Evolutionary conservation across 2,329 filamentous ascomycete species (phyloP), one percentile per base, ranked within the genome.

Genomic region (Chaetomium globosum): DNA sequence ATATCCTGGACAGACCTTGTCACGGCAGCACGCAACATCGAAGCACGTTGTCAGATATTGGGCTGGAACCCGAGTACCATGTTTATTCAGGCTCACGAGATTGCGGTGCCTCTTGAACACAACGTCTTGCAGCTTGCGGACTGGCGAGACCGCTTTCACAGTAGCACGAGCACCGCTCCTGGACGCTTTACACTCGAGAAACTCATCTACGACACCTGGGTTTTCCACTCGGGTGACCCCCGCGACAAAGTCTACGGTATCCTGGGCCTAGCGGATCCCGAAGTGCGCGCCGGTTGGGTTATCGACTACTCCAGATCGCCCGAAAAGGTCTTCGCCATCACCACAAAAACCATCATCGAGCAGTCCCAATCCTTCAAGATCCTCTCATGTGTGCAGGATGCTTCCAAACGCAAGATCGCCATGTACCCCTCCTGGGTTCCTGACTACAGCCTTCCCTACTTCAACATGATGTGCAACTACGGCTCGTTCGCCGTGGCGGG

Each of bases 221-320:
- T 65, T 12, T 68, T 68, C 53, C 26, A 39, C 7, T 59, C 66
- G 6, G 63, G 56, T 12, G 61, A 64, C 9, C 66, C 66, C 8
- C 60, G 63, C 16, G 66, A 68, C 49, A 68, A 68, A 51, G 19
- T 65, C 31, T 68, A 68, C 30, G 66, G 63, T 19, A 48, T 67
- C n/a, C 49, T 65, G 2, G 63, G 63, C 1, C 46, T 68, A 26
- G 55, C 63, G 2, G 49, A 64, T 5, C 48, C 60, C 12, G 26
- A 48, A 16, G 39, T 59, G 21, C 61, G 64, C 28, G 36, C 43
- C 2, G 36, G 19, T 2, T 63, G 63, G 66, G 39, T n/a, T 1
- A 57, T 67, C n/a, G 53, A 67, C 53, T 67, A 67, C 60, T 19
- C 33, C 8, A 63, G 28, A 23, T 19, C 66, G 1, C 23, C 57